Base-by-base conservation (phyloP, 2,329 filamentous ascomycete genomes). In the Podosphaera aphanis region DNA sequence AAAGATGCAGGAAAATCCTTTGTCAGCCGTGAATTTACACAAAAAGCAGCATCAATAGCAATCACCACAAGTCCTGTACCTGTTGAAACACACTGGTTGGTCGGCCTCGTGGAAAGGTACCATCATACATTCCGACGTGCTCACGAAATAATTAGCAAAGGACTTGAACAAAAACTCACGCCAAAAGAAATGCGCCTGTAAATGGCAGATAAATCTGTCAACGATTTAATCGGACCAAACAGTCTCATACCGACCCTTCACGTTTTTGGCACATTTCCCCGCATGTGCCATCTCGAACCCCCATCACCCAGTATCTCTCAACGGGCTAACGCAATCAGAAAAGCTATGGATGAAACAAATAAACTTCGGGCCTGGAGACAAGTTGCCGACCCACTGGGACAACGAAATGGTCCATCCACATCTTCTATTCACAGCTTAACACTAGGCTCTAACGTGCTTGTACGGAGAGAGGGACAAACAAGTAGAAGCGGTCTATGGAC, bases 161-260 rank as follows among this genome's bases (percentile, higher is more conserved):
- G 47, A 43, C 16, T 49, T 3, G 29, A 13, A 29, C 16, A 39
- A 7, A 23, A 48, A 20, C 19, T 29, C 2, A 47, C 25, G 11
- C 11, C 25, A 1, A 29, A 44, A 37, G 41, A 49, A 3, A 36
- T 43, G 16, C 19, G 27, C 6, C 27, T 50, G 13, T 31, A 50
- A 38, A 50, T 50, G 29, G 31, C 39, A 0, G 39, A 49, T 31
- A 50, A 50, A 38, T 47, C 43, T 5, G 15, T 50, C 16, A 50
- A 50, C 31, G 39, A 50, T 46, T 40, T 20, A 13, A 42, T 21
- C 15, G 39, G 42, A 0, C 46, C 31, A 2, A 38, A 47, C 13
- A 21, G 46, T 3, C 11, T 48, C n/a, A 36, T 48, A 5, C 44
- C 29, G 41, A 50, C 35, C 1, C 35, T 48, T 1, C 29, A 48